Percentiles rank a stretch among this genome's conserved stretches.
These are phyloP conservation scores for Fusarium oxysporum DNA, from an alignment of 2,329 filamentous ascomycete genomes.

Conservation along the genomic window DNA sequence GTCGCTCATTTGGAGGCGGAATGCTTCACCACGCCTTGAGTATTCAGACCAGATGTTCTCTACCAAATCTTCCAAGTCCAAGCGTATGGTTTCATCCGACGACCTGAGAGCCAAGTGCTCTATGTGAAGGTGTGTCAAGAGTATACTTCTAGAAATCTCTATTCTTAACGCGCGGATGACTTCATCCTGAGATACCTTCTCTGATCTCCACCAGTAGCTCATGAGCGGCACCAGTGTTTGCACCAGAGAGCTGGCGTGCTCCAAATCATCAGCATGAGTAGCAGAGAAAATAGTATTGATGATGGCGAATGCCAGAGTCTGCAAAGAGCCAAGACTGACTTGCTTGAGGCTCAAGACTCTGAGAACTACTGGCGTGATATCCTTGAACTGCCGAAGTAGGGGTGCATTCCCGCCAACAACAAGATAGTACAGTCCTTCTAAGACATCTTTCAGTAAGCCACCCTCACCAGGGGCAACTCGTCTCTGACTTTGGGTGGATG, in stretches of 20 bases:
- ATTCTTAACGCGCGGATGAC: conserved; percentile 75
- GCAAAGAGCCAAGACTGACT: conserved; percentile 70
- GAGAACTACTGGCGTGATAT: conserved; percentile 67
- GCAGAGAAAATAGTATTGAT: conserved; percentile 78
- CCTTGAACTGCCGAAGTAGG: conserved; percentile 65
- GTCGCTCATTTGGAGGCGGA: conserved; percentile 83
- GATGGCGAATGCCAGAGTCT: conserved; percentile 79
- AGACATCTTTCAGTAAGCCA: conserved; percentile 51
- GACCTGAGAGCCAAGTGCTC: conserved; percentile 64
- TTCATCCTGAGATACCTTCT: conserved; percentile 70
- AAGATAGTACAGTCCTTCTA: conserved; percentile 75
- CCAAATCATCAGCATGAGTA: conserved; percentile 75
- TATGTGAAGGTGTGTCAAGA: conserved; percentile 72
- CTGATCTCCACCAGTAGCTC: conserved; percentile 81
- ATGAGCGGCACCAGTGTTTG: conserved; percentile 76
- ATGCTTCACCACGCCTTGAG: conserved; percentile 73
- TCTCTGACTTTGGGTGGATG: conserved; percentile 49
- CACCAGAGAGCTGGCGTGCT: conserved; percentile 70
- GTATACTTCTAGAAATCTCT: conserved; percentile 80
- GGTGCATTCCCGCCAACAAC: conserved; percentile 76
- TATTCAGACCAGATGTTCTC: conserved; percentile 85
- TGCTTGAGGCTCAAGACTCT: conserved; percentile 71
- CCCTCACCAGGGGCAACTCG: conserved; percentile 46
- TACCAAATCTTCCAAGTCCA: conserved; percentile 71
- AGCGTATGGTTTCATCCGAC: conserved; percentile 54